Evolutionary conservation across 768 basidiomycete genomes (phyloP).

Genomic region (Clathrus columnatus): DNA sequence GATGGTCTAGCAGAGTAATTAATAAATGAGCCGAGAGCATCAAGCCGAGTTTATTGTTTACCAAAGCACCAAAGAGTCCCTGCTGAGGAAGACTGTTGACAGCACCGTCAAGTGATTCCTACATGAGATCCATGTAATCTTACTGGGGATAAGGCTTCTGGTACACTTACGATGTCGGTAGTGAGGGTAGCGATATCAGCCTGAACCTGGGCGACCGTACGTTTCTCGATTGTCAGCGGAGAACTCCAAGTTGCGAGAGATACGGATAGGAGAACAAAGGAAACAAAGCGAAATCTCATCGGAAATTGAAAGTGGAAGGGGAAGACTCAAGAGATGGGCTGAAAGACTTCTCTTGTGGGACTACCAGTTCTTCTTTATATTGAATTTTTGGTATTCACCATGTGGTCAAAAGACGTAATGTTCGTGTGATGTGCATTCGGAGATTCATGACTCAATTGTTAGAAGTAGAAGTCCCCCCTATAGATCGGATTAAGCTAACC

Average conservation of each 20-base stretch:
- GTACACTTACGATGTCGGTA: background rate
- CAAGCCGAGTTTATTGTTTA: background rate
- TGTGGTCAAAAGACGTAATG: too few relatives aligned
- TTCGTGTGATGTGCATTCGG: too few relatives aligned
- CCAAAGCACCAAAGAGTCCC: background rate
- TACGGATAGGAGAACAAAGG: background rate
- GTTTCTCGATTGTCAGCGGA: background rate
- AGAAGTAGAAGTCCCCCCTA: too few relatives aligned
- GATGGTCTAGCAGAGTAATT: background rate
- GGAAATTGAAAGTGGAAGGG: too few relatives aligned
- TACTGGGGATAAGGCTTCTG: too few relatives aligned
- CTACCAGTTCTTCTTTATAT: too few relatives aligned
- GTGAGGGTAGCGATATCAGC: conserved; percentile 2
- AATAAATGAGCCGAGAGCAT: background rate
- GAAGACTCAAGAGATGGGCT: too few relatives aligned
- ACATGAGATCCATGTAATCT: too few relatives aligned
- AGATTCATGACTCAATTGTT: too few relatives aligned
- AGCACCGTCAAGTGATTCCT: background rate
- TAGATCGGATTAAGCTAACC: too few relatives aligned
- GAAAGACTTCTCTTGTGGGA: too few relatives aligned
- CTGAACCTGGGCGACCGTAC: background rate
- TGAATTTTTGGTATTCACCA: too few relatives aligned
- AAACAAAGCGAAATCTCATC: background rate
- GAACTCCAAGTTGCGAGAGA: background rate
- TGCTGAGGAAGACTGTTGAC: background rate